Percentiles rank a stretch among this genome's conserved stretches.
These are phyloP conservation scores for Russula griseocarnosa DNA, from an alignment of 768 basidiomycete species.

Conservation along the genomic window DNA sequence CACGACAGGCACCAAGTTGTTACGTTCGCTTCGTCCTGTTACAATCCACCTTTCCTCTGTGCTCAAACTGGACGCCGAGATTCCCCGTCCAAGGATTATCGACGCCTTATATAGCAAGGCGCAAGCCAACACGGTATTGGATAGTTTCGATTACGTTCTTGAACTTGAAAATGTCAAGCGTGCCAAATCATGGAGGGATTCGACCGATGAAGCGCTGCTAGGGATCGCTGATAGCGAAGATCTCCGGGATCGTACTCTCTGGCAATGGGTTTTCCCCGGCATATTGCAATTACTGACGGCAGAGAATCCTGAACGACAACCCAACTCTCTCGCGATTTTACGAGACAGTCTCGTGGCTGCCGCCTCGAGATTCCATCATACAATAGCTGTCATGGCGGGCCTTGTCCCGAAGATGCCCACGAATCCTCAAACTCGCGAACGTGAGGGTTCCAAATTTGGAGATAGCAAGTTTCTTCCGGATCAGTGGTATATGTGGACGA, in stretches of 20 bases:
- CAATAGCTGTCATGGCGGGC: conserved; percentile 70
- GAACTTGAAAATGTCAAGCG: conserved; percentile 57
- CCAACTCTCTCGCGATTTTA: conserved; percentile 46
- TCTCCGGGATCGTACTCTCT: conserved; percentile 64
- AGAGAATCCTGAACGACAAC: conserved; percentile 47
- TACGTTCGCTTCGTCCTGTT: conserved; percentile 54
- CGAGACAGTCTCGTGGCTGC: conserved; percentile 67
- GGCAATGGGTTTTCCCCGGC: conserved; percentile 67
- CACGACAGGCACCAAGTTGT: conserved; percentile 56
- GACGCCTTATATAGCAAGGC: conserved; percentile 52
- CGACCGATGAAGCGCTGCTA: conserved; percentile 53
- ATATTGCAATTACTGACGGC: conserved; percentile 45
- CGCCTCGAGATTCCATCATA: conserved; percentile 63
- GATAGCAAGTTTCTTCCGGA: conserved; percentile 60
- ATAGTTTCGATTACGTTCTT: conserved; percentile 63
- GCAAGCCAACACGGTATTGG: conserved; percentile 46
- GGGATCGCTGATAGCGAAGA: conserved; percentile 69
- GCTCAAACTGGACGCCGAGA: conserved; percentile 23
- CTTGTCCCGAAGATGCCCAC: conserved; percentile 55
- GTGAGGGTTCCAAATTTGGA: conserved; percentile 47
- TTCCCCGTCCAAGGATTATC: conserved; percentile 41
- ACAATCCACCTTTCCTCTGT: conserved; percentile 43
- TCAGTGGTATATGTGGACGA: conserved; percentile 84
- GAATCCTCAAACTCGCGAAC: conserved; percentile 48
- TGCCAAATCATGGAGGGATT: conserved; percentile 63